Percentiles rank a stretch among this genome's conserved stretches.
Evolutionary conservation across 2,329 filamentous ascomycete species (phyloP).

Genomic region (Chaetomiaceae sp.): DNA sequence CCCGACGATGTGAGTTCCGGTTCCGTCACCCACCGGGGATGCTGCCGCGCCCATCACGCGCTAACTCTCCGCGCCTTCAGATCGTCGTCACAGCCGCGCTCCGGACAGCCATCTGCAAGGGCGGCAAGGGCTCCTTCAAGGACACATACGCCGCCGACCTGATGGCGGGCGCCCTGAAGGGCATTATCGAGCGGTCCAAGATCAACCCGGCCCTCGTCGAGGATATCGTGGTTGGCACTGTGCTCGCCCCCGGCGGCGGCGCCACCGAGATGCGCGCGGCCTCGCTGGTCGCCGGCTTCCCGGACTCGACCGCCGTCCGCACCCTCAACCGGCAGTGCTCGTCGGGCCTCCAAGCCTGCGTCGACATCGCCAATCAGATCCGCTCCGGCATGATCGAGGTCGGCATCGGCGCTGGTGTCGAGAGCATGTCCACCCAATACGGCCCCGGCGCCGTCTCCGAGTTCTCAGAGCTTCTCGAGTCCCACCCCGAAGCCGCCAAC

Average conservation of each 20-base stretch:
- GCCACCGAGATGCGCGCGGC: slow-evolving; percentile 97
- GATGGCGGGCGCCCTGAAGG: slow-evolving; percentile 76
- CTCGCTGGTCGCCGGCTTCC: slow-evolving; percentile 84
- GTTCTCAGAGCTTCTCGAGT: slow-evolving; percentile 85
- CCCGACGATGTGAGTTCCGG: slow-evolving; percentile 56
- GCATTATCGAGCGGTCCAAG: slow-evolving; percentile 75
- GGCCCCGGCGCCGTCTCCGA: slow-evolving; percentile 85
- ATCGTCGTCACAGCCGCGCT: slow-evolving; percentile 91
- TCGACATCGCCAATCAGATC: slow-evolving; percentile 93
- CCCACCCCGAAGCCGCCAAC: slow-evolving; percentile 76
- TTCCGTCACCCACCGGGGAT: background rate
- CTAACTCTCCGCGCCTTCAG: slow-evolving; percentile 34
- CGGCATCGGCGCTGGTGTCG: slow-evolving; percentile 88
- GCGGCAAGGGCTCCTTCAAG: slow-evolving; percentile 91
- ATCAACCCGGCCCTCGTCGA: slow-evolving; percentile 87
- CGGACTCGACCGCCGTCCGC: slow-evolving; percentile 77
- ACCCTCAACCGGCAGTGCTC: slow-evolving; percentile 93
- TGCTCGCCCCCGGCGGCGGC: slow-evolving; percentile 87
- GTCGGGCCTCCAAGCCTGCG: slow-evolving; percentile 84
- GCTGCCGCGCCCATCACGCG: background rate
- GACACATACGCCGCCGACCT: slow-evolving; percentile 86
- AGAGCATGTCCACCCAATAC: slow-evolving; percentile 93
- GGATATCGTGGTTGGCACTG: slow-evolving; percentile 87
- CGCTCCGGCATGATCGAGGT: slow-evolving; percentile 89
- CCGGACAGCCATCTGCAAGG: slow-evolving; percentile 87